Conservation (phyloP, 2,329 filamentous ascomycete genomes). For the Periconia sp. region DNA sequence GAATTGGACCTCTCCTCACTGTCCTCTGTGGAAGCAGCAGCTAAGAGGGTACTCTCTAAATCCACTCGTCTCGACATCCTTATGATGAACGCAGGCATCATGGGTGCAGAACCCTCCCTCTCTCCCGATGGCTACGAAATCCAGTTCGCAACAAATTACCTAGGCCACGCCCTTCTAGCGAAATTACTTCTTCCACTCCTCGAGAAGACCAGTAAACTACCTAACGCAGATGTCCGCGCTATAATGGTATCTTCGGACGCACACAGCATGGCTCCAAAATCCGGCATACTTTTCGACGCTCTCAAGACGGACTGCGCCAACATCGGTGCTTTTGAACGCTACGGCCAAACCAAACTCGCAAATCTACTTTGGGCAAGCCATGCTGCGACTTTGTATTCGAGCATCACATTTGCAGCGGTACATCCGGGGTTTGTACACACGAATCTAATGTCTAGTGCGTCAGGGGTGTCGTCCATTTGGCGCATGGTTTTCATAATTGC, state of each 20-base stretch:
- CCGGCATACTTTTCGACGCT: slow-evolving; percentile 7
- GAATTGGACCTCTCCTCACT: slow-evolving; percentile 11
- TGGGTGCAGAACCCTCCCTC: slow-evolving; percentile 17
- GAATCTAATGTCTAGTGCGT: slow-evolving; percentile 1
- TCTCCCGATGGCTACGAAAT: slow-evolving; percentile 48
- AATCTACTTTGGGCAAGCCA: too few relatives aligned
- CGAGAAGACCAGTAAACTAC: not conserved
- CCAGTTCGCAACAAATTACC: slow-evolving; percentile 38
- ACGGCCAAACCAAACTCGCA: slow-evolving; percentile 52
- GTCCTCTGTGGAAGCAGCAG: slow-evolving; percentile 3
- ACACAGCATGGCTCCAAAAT: slow-evolving; percentile 7
- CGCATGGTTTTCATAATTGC: too few relatives aligned
- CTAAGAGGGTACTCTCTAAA: slow-evolving; percentile 2
- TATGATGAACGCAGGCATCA: slow-evolving; percentile 45
- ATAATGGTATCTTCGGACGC: slow-evolving; percentile 6
- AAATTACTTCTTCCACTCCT: slow-evolving; percentile 8
- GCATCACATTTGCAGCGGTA: too few relatives aligned
- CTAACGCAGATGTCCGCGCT: slow-evolving; percentile 3
- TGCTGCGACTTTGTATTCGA: too few relatives aligned
- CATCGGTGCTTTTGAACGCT: too few relatives aligned
- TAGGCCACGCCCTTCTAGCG: slow-evolving; percentile 9
- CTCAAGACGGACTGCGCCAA: slow-evolving; percentile 5
- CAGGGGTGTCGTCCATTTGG: too few relatives aligned
- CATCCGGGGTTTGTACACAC: slow-evolving; percentile 8
- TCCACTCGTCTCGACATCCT: slow-evolving; percentile 41